Percentiles rank a stretch among this genome's conserved stretches.
Evolutionary conservation across 2,329 filamentous ascomycete genomes (phyloP).

Genomic region (Ophiosphaerella herpotricha): DNA sequence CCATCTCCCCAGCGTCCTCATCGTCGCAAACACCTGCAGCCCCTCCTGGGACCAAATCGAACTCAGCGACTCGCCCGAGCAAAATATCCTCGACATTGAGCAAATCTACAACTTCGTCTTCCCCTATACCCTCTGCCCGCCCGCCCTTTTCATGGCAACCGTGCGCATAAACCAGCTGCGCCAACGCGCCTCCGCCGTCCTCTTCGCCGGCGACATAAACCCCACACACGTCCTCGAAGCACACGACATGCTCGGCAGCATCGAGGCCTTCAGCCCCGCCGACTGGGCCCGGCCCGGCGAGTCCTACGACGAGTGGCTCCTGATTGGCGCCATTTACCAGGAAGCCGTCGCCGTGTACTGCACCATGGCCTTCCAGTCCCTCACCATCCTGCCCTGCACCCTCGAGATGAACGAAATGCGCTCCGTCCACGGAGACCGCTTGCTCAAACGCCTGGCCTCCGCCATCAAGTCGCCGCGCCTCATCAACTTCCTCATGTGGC

Average conservation of each 20-base stretch:
- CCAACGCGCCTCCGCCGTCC: constrained; percentile 10
- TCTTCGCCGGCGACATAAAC: constrained; percentile 11
- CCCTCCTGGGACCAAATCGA: constrained; percentile 31
- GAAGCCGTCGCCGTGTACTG: constrained; percentile 32
- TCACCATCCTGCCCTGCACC: constrained; percentile 22
- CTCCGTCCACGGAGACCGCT: constrained; percentile 13
- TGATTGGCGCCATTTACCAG: constrained; percentile 31
- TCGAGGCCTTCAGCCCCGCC: constrained; percentile 26
- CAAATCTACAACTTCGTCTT: constrained; percentile 33
- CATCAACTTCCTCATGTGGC: constrained; percentile 28
- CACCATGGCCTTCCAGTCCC: constrained; percentile 31
- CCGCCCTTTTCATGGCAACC: constrained; percentile 26
- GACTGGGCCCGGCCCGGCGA: constrained; percentile 35
- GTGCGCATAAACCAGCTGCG: constrained; percentile 33
- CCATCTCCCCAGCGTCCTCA: constrained; percentile 20
- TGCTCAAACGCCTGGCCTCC: constrained; percentile 12
- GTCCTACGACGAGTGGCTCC: constrained; percentile 25
- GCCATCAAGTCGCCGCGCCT: constrained; percentile 12
- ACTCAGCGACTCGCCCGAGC: constrained; percentile 13
- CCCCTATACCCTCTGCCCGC: constrained; percentile 34
- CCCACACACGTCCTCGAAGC: constrained; percentile 17
- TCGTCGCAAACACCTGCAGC: constrained; percentile 31
- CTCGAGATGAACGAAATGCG: constrained; percentile 22
- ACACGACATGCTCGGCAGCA: constrained; percentile 22
- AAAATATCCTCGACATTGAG: constrained; percentile 20